These are phyloP conservation scores for Gynostemma pentaphyllum DNA, from an alignment of 306 rosid genomes.

Conservation along the genomic window DNA sequence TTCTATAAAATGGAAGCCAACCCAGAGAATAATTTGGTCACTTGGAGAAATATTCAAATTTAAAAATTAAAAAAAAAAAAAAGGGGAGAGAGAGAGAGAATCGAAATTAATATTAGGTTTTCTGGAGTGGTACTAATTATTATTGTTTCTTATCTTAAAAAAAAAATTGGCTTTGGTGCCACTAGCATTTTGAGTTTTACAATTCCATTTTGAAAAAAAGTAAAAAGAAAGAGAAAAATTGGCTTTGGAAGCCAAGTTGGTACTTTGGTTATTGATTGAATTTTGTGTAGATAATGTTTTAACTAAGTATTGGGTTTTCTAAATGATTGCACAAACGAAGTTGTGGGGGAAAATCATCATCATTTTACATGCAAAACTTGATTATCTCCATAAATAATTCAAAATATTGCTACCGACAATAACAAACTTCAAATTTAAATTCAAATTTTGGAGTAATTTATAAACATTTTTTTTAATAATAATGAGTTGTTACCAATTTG, in stretches of 20 bases:
- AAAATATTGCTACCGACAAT: too few relatives aligned
- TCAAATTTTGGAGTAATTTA: too few relatives aligned
- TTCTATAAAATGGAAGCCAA: constrained; percentile 10
- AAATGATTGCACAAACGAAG: constrained; percentile 5
- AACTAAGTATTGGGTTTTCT: background rate
- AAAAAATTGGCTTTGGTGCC: background rate
- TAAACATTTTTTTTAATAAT: too few relatives aligned
- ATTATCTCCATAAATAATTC: background rate
- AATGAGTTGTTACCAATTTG: too few relatives aligned
- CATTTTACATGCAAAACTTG: background rate
- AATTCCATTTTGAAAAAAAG: background rate
- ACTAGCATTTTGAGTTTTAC: background rate
- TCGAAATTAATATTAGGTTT: constrained; percentile 7
- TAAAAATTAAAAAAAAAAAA: background rate
- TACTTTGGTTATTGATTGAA: background rate
- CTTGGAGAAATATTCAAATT: background rate
- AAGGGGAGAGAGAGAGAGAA: background rate
- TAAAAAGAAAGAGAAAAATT: background rate
- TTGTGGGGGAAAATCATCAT: background rate
- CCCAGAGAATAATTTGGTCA: constrained; percentile 2
- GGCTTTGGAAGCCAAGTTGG: constrained; percentile 7
- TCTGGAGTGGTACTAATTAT: background rate
- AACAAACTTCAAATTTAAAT: too few relatives aligned
- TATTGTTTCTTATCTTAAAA: constrained; percentile 1
- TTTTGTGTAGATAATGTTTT: constrained; percentile 1